phyloP scores from a whole-genome alignment of 2,329 filamentous ascomycete species.

The Didymella arachidicola region DNA sequence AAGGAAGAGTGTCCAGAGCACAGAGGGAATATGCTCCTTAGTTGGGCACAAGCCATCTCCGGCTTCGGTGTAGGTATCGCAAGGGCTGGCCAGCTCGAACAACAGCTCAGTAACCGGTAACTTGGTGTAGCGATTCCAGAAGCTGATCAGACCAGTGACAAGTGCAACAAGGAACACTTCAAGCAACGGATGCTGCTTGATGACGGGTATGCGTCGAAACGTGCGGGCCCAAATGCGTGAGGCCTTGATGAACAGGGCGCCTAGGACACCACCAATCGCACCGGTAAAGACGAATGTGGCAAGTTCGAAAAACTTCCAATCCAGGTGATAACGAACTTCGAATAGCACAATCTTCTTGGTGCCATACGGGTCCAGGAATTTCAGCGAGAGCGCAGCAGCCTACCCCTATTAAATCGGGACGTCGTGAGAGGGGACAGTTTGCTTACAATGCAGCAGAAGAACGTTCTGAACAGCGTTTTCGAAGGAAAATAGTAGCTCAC shows the following conservation, averaged over 20 bases:
- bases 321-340: constrained; percentile 85
- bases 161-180: constrained; percentile 90
- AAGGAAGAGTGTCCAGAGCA: constrained; percentile 73
- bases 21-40: constrained; percentile 77
- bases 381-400: constrained; percentile 83
- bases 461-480: constrained; percentile 95
- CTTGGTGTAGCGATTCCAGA: constrained; percentile 92
- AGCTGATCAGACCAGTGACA: constrained; percentile 83
- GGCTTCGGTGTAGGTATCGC: constrained; percentile 71
- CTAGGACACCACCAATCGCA: constrained; percentile 80
- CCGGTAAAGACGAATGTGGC: constrained; percentile 85
- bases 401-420: constrained; percentile 18
- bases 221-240: constrained; percentile 87
- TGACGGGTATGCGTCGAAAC: constrained; percentile 80
- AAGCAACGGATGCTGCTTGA: constrained; percentile 83
- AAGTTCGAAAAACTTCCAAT: constrained; percentile 96
- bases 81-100: constrained; percentile 89
- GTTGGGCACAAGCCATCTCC: constrained; percentile 82
- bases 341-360: constrained; percentile 97
- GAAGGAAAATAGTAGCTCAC: constrained; percentile 97
- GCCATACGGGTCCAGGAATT: constrained; percentile 95
- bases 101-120: constrained; percentile 89
- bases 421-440: neutral
- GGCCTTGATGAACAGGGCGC: constrained; percentile 96
- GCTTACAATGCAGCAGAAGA: constrained; percentile 92